These are phyloP conservation scores for Coemansia sp. DNA, from an alignment of 192 early-diverging fungal genomes.

Conservation along the genomic window DNA sequence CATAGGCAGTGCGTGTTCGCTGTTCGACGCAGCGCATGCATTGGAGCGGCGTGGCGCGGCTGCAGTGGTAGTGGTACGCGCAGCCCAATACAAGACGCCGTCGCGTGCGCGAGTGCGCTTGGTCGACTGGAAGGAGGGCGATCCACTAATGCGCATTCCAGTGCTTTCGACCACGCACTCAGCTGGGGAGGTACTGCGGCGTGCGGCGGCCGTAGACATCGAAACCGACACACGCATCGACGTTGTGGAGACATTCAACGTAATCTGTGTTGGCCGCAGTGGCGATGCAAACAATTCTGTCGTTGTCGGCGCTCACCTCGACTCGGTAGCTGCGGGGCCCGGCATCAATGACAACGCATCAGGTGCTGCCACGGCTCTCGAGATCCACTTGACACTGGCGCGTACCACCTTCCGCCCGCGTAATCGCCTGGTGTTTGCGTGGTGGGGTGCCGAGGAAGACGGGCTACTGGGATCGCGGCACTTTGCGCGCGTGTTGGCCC, in stretches of 20 bases:
- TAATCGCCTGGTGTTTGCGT: constrained; percentile 68
- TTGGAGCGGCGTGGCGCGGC: constrained; percentile 61
- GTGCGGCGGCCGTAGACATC: constrained; percentile 18
- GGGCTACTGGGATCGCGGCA: constrained; percentile 66
- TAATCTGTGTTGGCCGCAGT: constrained; percentile 58
- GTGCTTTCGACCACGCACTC: constrained; percentile 61
- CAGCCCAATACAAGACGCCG: constrained; percentile 43
- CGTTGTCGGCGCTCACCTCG: constrained; percentile 65
- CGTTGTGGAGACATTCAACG: constrained; percentile 63
- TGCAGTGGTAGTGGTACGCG: constrained; percentile 62
- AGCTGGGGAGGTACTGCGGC: constrained; percentile 54
- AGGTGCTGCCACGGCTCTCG: constrained; percentile 59
- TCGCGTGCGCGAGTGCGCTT: constrained; percentile 58
- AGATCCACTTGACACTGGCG: constrained; percentile 60
- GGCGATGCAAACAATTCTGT: constrained; percentile 55
- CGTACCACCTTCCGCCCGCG: constrained; percentile 41
- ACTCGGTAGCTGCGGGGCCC: constrained; percentile 67
- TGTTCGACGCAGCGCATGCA: constrained; percentile 60
- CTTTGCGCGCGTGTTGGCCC: constrained; percentile 56
- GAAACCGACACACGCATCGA: constrained; percentile 56
- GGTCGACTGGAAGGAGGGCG: constrained; percentile 64
- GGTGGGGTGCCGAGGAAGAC: constrained; percentile 74
- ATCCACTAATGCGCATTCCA: constrained; percentile 61
- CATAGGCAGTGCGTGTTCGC: constrained; percentile 37
- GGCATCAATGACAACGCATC: constrained; percentile 74